phyloP scores from a whole-genome alignment of 2,329 filamentous ascomycete species.

The Trichoderma guizhouense region DNA sequence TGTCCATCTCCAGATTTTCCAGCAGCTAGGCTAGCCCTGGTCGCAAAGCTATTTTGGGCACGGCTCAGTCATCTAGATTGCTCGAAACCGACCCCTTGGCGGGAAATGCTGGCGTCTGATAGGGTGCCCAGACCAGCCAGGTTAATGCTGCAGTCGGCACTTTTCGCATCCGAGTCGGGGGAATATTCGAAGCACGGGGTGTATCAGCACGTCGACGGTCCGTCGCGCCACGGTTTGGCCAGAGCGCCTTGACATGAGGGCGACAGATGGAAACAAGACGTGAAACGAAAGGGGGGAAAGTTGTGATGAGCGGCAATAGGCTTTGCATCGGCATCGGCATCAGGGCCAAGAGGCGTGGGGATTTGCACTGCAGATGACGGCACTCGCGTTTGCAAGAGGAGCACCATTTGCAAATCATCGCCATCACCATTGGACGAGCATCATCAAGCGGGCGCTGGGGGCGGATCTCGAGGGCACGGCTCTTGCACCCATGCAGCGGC shows the following conservation, averaged over 20 bases:
- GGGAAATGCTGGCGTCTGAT: not conserved
- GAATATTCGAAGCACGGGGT: conserved; percentile 8
- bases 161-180: conserved; percentile 9
- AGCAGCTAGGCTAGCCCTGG: not conserved
- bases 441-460: not conserved
- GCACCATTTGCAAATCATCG: not conserved
- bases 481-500: not conserved
- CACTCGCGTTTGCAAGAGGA: not conserved
- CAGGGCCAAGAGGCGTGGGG: not conserved
- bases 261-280: not conserved
- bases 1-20: conserved; percentile 2
- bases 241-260: not conserved
- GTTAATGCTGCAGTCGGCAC: conserved; percentile 2
- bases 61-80: not conserved
- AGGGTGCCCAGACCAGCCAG: not conserved
- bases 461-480: not conserved
- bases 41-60: not conserved
- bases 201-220: conserved; percentile 2
- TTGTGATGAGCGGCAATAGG: not conserved
- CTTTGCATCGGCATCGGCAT: not conserved
- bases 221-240: not conserved
- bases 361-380: not conserved
- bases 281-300: not conserved
- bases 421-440: not conserved
- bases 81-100: not conserved